These are phyloP conservation scores for Cercospora janseana DNA, from an alignment of 2,329 filamentous ascomycete species.

Conservation along the genomic window DNA sequence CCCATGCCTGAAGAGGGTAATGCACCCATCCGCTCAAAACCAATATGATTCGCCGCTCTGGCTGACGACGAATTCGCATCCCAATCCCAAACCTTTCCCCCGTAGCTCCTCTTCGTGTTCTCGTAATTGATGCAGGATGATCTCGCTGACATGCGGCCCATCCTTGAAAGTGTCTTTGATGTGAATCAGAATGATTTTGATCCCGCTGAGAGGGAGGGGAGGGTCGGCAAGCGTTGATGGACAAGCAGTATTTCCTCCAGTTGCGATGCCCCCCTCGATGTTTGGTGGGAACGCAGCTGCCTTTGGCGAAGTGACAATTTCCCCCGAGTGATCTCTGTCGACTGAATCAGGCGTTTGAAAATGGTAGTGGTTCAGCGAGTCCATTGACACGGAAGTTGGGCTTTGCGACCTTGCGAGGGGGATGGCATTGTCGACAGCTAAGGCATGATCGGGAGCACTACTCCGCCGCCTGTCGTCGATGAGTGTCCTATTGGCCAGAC, in stretches of 20 bases:
- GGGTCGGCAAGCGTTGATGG: background rate
- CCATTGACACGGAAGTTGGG: slow-evolving; percentile 20
- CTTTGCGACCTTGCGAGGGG: slow-evolving; percentile 4
- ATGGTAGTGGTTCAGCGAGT: slow-evolving; percentile 21
- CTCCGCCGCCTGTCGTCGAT: slow-evolving; percentile 24
- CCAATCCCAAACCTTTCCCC: slow-evolving; percentile 59
- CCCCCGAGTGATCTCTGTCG: background rate
- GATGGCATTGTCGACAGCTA: background rate
- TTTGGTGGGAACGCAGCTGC: slow-evolving; percentile 18
- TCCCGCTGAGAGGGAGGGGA: slow-evolving; percentile 60
- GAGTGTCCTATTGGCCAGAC: slow-evolving; percentile 27
- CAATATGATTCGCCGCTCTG: slow-evolving; percentile 60
- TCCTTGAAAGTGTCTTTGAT: slow-evolving; percentile 79
- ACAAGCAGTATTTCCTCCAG: slow-evolving; percentile 5
- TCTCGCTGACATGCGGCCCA: slow-evolving; percentile 61
- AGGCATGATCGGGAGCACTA: slow-evolving; percentile 20
- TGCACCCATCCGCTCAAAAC: slow-evolving; percentile 41
- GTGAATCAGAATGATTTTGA: slow-evolving; percentile 87
- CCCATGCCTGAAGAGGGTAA: background rate
- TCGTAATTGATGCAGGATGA: slow-evolving; percentile 67
- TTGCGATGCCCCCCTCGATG: background rate
- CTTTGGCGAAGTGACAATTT: slow-evolving; percentile 24
- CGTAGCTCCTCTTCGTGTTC: slow-evolving; percentile 56
- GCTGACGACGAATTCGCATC: slow-evolving; percentile 77
- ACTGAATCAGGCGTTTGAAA: slow-evolving; percentile 12